Percentiles rank a stretch among this genome's conserved stretches.
phyloP scores from a whole-genome alignment of 371 early-diverging fungal genomes.

The Mucor racemosus region DNA sequence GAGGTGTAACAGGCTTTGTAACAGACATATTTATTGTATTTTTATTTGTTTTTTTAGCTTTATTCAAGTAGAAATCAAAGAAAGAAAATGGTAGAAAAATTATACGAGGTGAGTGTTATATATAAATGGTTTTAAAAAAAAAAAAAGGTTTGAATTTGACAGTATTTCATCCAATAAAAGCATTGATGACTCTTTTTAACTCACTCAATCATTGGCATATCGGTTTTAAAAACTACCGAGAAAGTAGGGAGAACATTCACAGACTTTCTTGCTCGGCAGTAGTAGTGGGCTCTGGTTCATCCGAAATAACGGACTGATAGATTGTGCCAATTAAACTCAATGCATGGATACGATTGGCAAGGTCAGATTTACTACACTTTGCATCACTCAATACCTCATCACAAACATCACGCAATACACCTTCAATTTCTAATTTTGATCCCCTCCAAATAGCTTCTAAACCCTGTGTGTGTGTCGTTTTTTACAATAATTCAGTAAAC shows the following conservation, averaged over 20 bases:
- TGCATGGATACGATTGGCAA: conserved; percentile 68
- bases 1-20: conserved; percentile 29
- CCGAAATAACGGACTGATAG: conserved; percentile 52
- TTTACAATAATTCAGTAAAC: not conserved
- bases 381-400: conserved; percentile 79
- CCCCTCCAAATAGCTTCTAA: conserved; percentile 94
- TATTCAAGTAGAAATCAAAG: conserved; percentile 4
- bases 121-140: not conserved
- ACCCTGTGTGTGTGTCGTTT: conserved; percentile 63
- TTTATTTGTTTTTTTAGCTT: not conserved
- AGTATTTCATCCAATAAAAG: conserved; percentile 7
- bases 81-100: not conserved
- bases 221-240: conserved; percentile 4
- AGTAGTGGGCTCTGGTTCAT: conserved; percentile 24
- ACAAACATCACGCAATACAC: conserved; percentile 91
- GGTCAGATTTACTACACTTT: conserved; percentile 52
- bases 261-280: not conserved
- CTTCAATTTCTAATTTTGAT: conserved; percentile 92
- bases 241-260: not conserved
- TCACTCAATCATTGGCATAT: conserved; percentile 7
- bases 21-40: conserved; percentile 11
- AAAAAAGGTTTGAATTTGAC: not conserved
- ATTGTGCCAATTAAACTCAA: conserved; percentile 77
- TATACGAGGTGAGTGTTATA: not conserved
- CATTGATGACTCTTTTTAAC: conserved; percentile 19